Conservation (phyloP, 306 rosid species). For the Cicer cuneatum region DNA sequence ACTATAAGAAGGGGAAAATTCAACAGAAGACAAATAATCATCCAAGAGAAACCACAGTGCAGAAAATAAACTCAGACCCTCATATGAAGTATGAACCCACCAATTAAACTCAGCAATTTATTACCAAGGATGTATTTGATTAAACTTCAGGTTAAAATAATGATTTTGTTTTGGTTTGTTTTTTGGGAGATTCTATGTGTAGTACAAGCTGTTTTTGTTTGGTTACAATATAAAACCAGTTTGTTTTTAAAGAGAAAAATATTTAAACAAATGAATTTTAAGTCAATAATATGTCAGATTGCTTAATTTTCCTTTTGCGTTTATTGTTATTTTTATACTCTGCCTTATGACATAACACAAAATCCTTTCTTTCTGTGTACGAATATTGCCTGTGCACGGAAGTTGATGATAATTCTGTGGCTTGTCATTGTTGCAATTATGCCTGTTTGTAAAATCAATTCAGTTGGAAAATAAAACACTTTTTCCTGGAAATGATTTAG, state of each 20-base stretch:
- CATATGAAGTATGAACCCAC: background rate
- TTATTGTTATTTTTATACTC: background rate
- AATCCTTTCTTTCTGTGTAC: conserved; percentile 10
- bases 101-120: background rate
- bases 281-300: background rate
- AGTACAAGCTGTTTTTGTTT: conserved; percentile 4
- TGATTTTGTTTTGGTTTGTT: background rate
- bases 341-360: background rate
- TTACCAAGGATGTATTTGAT: background rate
- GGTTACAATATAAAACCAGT: conserved; percentile 2
- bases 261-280: background rate
- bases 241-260: background rate
- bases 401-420: background rate
- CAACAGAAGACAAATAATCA: background rate
- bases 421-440: conserved; percentile 24
- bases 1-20: background rate
- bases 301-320: conserved; percentile 16
- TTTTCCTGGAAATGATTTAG: background rate
- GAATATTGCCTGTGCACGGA: conserved; percentile 26
- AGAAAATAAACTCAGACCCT: background rate
- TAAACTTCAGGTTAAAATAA: background rate
- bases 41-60: background rate
- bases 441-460: conserved; percentile 1
- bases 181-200: background rate
- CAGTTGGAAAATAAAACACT: background rate